Evolutionary conservation across 116 monocot species (phyloP).

Genomic region (Zostera marina): DNA sequence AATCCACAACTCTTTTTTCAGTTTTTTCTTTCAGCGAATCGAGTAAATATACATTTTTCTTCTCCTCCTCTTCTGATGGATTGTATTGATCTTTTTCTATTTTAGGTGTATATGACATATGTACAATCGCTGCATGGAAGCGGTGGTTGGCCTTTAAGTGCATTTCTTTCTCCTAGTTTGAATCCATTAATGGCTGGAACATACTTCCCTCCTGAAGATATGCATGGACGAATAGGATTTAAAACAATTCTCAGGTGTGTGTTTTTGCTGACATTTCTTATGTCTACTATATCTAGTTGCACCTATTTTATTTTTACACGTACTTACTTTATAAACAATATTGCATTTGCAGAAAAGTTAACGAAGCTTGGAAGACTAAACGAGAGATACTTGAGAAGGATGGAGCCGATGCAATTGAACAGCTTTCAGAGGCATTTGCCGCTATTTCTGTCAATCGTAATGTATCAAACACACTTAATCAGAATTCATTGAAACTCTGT

Average conservation of each 20-base stretch:
- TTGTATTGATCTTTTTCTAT: background rate
- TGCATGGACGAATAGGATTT: slow-evolving; percentile 72
- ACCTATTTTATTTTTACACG: background rate
- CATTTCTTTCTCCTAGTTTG: slow-evolving; percentile 75
- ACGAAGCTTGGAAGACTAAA: slow-evolving; percentile 81
- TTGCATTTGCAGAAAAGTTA: slow-evolving; percentile 56
- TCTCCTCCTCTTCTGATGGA: too few species aligned
- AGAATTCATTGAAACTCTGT: slow-evolving; percentile 30
- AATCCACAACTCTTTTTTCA: too few species aligned
- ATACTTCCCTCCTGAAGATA: slow-evolving; percentile 92
- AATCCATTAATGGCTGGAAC: slow-evolving; percentile 96
- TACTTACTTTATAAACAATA: background rate
- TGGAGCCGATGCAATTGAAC: slow-evolving; percentile 55
- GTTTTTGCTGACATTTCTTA: background rate
- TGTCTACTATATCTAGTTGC: background rate
- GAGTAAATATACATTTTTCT: too few species aligned
- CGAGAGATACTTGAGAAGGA: slow-evolving; percentile 48
- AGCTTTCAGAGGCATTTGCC: slow-evolving; percentile 68
- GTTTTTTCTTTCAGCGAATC: too few species aligned
- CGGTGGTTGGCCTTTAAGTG: slow-evolving; percentile 94
- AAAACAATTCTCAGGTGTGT: slow-evolving; percentile 67
- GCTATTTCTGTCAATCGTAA: slow-evolving; percentile 24
- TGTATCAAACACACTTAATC: slow-evolving; percentile 31
- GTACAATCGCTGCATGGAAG: slow-evolving; percentile 78
- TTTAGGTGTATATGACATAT: slow-evolving; percentile 96